Conservation (phyloP, 2,329 filamentous ascomycete genomes). For the Fusarium sp. region DNA sequence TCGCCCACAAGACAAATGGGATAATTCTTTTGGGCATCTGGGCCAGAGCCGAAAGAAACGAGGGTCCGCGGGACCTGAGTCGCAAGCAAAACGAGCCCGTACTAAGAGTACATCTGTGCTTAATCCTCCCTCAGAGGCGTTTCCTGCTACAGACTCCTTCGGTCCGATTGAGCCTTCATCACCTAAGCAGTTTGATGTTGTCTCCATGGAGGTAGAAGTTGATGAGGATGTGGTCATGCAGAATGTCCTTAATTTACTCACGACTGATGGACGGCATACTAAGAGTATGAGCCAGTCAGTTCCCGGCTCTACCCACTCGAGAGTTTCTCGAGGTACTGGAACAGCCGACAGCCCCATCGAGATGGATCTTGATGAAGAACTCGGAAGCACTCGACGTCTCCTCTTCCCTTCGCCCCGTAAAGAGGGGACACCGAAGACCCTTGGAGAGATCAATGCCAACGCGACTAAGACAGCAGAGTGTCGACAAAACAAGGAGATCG, state of each 20-base stretch:
- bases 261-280: conserved; percentile 3
- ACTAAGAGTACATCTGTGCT: conserved; percentile 59
- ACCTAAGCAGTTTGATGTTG: conserved; percentile 41
- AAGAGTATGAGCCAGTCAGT: conserved; percentile 40
- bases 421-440: conserved; percentile 69
- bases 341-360: conserved; percentile 69
- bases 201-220: conserved; percentile 29
- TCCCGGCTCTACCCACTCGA: conserved; percentile 63
- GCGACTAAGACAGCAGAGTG: conserved; percentile 57
- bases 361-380: conserved; percentile 58
- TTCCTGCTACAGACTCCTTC: conserved; percentile 64
- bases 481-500: conserved; percentile 50
- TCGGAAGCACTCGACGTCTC: conserved; percentile 72
- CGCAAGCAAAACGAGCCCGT: conserved; percentile 60
- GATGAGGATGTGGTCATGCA: conserved; percentile 3
- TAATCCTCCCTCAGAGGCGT: conserved; percentile 65
- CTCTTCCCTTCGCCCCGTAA: conserved; percentile 83
- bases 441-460: conserved; percentile 68
- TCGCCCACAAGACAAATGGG: conserved; percentile 87
- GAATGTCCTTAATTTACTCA: conserved; percentile 8
- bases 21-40: conserved; percentile 67
- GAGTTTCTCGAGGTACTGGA: conserved; percentile 64
- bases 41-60: conserved; percentile 64
- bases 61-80: conserved; percentile 53
- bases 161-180: conserved; percentile 58